These are phyloP conservation scores for Boletus edulis DNA, from an alignment of 768 basidiomycete genomes.

Conservation along the genomic window DNA sequence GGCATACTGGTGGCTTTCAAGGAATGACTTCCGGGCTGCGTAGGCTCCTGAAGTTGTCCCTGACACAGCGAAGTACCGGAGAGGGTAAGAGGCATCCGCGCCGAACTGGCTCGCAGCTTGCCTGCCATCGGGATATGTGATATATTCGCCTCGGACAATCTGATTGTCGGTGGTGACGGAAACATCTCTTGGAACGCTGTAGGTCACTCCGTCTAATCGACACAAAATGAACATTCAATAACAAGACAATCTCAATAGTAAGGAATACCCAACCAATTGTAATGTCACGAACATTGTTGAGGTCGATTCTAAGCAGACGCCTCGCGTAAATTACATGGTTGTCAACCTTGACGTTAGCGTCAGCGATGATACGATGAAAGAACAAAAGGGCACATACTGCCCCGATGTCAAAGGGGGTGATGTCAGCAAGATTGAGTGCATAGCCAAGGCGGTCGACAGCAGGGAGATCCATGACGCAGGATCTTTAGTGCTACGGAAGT, in stretches of 20 bases:
- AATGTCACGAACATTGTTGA: neutral
- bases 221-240: too few species aligned
- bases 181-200: constrained; percentile 1
- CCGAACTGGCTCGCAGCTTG: neutral
- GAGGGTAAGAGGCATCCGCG: neutral
- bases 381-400: neutral
- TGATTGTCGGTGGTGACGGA: constrained; percentile 2
- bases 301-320: neutral
- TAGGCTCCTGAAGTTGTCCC: neutral
- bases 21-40: constrained; percentile 5
- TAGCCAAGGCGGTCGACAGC: constrained; percentile 9
- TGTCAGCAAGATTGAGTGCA: neutral
- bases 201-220: neutral
- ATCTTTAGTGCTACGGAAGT: neutral
- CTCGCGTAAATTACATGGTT: neutral
- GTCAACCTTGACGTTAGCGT: neutral
- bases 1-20: neutral
- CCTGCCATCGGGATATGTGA: neutral
- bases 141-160: neutral
- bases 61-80: constrained; percentile 5
- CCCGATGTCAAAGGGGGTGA: constrained; percentile 6
- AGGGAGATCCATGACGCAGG: neutral
- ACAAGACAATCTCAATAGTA: neutral
- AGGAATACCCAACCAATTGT: neutral
- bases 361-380: neutral